Base-by-base conservation (phyloP, 495 filamentous ascomycete species). In the Paragyromitra xinjiangensis region DNA sequence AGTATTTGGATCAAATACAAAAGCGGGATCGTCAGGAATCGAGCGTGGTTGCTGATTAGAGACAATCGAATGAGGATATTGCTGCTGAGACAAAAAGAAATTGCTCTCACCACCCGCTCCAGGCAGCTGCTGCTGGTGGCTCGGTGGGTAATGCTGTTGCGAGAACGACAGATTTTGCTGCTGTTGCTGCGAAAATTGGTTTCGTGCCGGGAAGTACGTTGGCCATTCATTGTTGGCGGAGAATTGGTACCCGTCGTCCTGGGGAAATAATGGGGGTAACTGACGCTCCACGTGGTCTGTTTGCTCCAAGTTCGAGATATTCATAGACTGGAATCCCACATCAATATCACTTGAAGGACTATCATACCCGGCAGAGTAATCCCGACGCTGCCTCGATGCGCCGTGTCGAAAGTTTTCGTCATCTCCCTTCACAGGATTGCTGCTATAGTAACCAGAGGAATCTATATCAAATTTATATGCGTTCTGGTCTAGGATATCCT, bases 391-490 rank as follows among this genome's bases (percentile, higher is more conserved):
- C 2, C 61, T 77, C 16, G 26, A 64, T 34, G 56, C 39, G n/a
- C 71, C 74, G 19, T 66, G 53, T 19, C 42, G 68, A 24, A 62
- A 71, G 50, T 77, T 73, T n/a, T 77, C 74, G 42, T 77, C 68
- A 9, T 62, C 68, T 26, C 68, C 68, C 29, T 71, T 71, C 56
- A 71, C 56, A 40, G 68, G 74, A 34, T 59, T 77, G 61, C 37
- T 77, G 55, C 63, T 73, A 58, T 77, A 77, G 29, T 64, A 64
- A 6, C 74, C 74, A 9, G 74, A 77, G 44, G 63, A 72, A 58
- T 77, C 74, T n/a, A 77, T 65, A 37, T 77, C 61, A 34, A 73
- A 73, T 37, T 77, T 77, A 29, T 77, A 77, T 37, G 62, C 40
- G 16, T 77, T 77, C 39, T 73, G 69, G 16, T 39, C 24, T 12